These are phyloP conservation scores for Candida pseudoviswanathii DNA, from an alignment of 1,139 yeast species.

Conservation along the genomic window DNA sequence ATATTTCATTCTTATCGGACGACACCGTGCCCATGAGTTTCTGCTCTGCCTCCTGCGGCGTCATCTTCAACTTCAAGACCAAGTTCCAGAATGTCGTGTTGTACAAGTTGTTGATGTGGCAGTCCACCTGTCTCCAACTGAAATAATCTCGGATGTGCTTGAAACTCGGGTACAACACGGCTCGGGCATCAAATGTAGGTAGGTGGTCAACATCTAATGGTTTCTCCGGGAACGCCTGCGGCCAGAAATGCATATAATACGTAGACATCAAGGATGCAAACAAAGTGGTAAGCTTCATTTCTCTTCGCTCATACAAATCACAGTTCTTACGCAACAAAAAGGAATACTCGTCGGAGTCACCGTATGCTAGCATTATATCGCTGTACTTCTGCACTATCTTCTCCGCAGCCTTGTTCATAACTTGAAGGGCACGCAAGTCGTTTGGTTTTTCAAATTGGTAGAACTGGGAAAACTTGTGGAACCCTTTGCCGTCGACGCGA, in stretches of 20 bases:
- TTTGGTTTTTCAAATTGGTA: constrained; percentile 87
- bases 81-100: constrained; percentile 93
- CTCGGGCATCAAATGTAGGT: constrained; percentile 92
- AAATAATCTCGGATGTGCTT: constrained; percentile 74
- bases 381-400: constrained; percentile 63
- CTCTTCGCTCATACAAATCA: constrained; percentile 76
- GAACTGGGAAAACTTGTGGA: constrained; percentile 76
- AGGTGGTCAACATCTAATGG: constrained; percentile 35
- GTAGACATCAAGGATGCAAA: constrained; percentile 84
- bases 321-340: constrained; percentile 69
- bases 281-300: constrained; percentile 73
- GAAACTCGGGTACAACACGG: constrained; percentile 77
- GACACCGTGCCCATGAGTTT: constrained; percentile 73
- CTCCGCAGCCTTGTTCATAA: constrained; percentile 82
- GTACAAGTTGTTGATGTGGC: constrained; percentile 92
- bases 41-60: constrained; percentile 79
- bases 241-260: constrained; percentile 71
- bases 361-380: constrained; percentile 82
- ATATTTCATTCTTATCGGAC: constrained; percentile 83
- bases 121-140: constrained; percentile 95
- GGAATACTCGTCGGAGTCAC: constrained; percentile 94
- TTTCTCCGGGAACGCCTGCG: constrained; percentile 53
- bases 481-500: constrained; percentile 92
- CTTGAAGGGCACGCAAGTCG: constrained; percentile 69
- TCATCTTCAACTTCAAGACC: constrained; percentile 67